A percentile compares a stretch with the other conserved stretches of the same genome.
These are phyloP conservation scores for Hyaloscypha finlandica DNA, from an alignment of 495 filamentous ascomycete species.

Conservation along the genomic window DNA sequence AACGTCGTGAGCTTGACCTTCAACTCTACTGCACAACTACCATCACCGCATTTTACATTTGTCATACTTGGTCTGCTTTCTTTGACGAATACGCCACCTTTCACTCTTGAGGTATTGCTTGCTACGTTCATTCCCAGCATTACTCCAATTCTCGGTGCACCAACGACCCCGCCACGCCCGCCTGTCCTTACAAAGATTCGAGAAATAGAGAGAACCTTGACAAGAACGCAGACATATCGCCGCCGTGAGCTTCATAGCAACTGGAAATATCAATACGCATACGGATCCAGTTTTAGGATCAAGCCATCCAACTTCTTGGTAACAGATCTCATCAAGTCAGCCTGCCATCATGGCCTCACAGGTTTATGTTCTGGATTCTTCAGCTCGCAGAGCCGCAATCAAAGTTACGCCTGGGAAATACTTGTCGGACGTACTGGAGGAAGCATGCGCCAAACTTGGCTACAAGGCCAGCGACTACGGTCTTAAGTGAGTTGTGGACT, in stretches of 20 bases:
- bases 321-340: neutral
- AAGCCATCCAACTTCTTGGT: neutral
- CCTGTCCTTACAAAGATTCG: constrained; percentile 25
- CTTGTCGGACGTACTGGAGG: constrained; percentile 78
- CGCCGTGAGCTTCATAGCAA: neutral
- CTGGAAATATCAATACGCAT: neutral
- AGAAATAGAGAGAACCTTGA: constrained; percentile 26
- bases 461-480: constrained; percentile 71
- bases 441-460: constrained; percentile 81
- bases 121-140: neutral
- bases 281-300: neutral
- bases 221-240: neutral
- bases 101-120: neutral
- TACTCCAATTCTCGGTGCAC: neutral
- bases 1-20: constrained; percentile 9
- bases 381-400: constrained; percentile 70
- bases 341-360: constrained; percentile 74
- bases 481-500: constrained; percentile 64
- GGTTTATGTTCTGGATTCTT: constrained; percentile 82
- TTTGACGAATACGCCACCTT: neutral
- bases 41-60: neutral
- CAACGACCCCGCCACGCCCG: constrained; percentile 30
- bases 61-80: neutral
- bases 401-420: constrained; percentile 80
- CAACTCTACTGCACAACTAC: neutral